A percentile compares a stretch with the other conserved stretches of the same genome.
Conservation (phyloP, 177 flowering plant species). For the Vitis hybrid region DNA sequence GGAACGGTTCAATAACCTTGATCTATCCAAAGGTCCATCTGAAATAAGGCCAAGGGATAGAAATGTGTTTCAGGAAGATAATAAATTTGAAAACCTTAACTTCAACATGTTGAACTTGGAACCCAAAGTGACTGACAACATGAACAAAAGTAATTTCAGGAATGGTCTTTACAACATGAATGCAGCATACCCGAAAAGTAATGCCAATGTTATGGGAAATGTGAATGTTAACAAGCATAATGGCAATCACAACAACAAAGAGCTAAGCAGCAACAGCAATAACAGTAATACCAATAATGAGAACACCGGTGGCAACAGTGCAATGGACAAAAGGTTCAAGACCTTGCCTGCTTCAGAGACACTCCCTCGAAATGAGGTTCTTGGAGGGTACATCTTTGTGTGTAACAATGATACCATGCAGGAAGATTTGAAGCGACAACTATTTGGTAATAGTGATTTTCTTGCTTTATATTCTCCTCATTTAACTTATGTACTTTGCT, state of each 20-base stretch:
- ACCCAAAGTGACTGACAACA: conserved; percentile 34
- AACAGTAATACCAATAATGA: conserved; percentile 28
- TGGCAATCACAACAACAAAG: conserved; percentile 43
- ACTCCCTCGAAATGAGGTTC: conserved; percentile 84
- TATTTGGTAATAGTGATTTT: conserved; percentile 60
- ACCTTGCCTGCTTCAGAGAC: conserved; percentile 89
- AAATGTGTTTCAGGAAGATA: conserved; percentile 53
- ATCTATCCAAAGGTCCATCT: conserved; percentile 46
- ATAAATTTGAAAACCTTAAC: conserved; percentile 57
- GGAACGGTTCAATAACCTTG: conserved; percentile 62
- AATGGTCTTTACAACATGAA: conserved; percentile 52
- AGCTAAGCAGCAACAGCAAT: conserved; percentile 29
- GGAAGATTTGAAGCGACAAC: conserved; percentile 83
- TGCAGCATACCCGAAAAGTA: conserved; percentile 53
- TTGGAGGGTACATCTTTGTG: conserved; percentile 96
- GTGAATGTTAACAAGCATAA: conserved; percentile 39
- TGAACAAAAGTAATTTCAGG: conserved; percentile 34
- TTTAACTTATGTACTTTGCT: neutral
- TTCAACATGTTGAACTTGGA: conserved; percentile 52
- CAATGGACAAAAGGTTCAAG: conserved; percentile 78
- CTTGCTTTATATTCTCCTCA: neutral
- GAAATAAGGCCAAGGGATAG: conserved; percentile 49
- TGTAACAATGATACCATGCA: conserved; percentile 98
- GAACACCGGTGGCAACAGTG: conserved; percentile 25
- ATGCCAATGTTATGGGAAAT: conserved; percentile 30